These are phyloP conservation scores for Oryza rufipogon DNA, from an alignment of 176 grass and related monocot genomes.

Conservation along the genomic window DNA sequence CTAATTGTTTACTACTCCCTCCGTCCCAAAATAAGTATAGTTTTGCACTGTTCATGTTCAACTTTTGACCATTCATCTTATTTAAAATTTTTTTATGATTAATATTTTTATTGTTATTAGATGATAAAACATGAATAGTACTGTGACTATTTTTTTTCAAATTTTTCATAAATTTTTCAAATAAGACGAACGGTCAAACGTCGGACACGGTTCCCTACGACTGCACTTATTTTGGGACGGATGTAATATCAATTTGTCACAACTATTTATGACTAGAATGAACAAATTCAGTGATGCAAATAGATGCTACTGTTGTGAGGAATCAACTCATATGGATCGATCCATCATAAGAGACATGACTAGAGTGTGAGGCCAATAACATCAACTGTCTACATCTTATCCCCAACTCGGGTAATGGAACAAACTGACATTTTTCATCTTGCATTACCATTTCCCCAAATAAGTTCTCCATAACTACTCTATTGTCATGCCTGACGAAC, in stretches of 20 bases:
- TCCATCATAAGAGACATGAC: slow-evolving; percentile 11
- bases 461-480: neutral
- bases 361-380: neutral
- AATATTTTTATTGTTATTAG: too few species aligned
- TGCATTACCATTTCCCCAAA: neutral
- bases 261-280: slow-evolving; percentile 23
- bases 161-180: too few species aligned
- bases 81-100: too few species aligned
- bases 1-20: neutral
- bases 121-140: too few species aligned
- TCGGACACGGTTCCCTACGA: too few species aligned
- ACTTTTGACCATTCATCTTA: too few species aligned
- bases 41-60: too few species aligned
- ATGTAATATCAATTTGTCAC: neutral
- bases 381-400: slow-evolving; percentile 18
- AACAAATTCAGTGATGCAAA: neutral
- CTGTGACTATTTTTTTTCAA: too few species aligned
- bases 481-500: neutral
- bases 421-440: neutral
- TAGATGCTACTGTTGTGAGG: neutral
- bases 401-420: neutral
- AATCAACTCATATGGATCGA: slow-evolving; percentile 52
- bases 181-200: too few species aligned
- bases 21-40: too few species aligned
- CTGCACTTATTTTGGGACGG: too few species aligned